Evolutionary conservation across 1,284 basidiomycete genomes (phyloP).

Genomic region (Microbotryum violaceum): DNA sequence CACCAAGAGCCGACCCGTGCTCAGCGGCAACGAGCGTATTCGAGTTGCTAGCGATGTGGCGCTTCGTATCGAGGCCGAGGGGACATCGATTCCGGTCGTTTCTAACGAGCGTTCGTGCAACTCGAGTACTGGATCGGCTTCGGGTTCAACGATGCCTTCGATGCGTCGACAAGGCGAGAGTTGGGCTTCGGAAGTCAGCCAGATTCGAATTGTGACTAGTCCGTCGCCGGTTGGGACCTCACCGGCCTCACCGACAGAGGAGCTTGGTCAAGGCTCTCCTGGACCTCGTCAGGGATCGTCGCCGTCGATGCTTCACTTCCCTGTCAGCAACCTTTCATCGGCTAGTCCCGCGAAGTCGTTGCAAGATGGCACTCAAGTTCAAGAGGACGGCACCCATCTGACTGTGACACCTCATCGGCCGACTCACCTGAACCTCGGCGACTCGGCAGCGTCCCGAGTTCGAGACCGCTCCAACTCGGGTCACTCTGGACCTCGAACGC

Average conservation of each 20-base stretch:
- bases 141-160: too few relatives aligned
- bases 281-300: too few relatives aligned
- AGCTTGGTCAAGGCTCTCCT: neutral
- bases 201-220: neutral
- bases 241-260: neutral
- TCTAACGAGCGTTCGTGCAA: too few relatives aligned
- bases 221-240: conserved; percentile 2
- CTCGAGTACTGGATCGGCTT: too few relatives aligned
- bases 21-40: conserved; percentile 11
- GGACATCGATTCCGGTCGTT: neutral
- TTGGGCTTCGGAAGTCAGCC: neutral
- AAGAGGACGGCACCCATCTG: neutral
- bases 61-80: conserved; percentile 10
- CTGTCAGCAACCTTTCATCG: too few relatives aligned
- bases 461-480: neutral
- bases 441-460: too few relatives aligned
- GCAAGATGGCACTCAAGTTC: too few relatives aligned
- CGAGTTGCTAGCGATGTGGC: conserved; percentile 27
- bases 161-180: neutral
- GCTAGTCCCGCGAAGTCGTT: too few relatives aligned
- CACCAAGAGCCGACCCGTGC: neutral
- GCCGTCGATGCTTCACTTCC: too few relatives aligned
- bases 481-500: conserved; percentile 1
- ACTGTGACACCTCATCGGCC: neutral
- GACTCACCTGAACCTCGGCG: too few relatives aligned